phyloP scores from a whole-genome alignment of 768 basidiomycete genomes.

The Termitomyces sp. region DNA sequence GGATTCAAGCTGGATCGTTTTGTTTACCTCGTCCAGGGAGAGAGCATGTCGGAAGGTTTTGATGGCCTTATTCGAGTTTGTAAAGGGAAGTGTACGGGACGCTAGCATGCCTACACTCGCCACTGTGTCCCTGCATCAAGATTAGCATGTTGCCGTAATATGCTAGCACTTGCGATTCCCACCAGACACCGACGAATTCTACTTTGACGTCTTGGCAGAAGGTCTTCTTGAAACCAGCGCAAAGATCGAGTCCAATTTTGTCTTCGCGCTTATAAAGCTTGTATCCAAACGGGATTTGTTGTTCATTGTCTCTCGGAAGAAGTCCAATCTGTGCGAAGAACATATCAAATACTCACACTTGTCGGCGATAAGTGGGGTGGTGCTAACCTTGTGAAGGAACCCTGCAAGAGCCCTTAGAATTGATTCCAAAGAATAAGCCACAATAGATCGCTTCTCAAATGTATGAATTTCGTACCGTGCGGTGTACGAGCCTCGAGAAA shows the following conservation, averaged over 20 bases:
- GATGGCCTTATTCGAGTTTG: slow-evolving; percentile 57
- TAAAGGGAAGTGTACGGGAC: slow-evolving; percentile 63
- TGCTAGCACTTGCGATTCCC: slow-evolving; percentile 14
- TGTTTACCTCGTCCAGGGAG: slow-evolving; percentile 68
- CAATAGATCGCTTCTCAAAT: neutral
- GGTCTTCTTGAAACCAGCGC: slow-evolving; percentile 67
- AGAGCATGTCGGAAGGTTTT: slow-evolving; percentile 76
- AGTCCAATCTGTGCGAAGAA: slow-evolving; percentile 57
- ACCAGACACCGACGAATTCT: slow-evolving; percentile 85
- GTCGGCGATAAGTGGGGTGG: too few species aligned
- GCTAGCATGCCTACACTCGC: slow-evolving; percentile 69
- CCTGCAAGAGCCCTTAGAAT: slow-evolving; percentile 66
- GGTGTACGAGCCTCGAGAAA: slow-evolving; percentile 61
- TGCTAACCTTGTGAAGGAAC: slow-evolving; percentile 61
- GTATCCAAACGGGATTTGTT: slow-evolving; percentile 75
- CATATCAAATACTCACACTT: neutral
- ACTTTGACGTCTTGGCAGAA: slow-evolving; percentile 66
- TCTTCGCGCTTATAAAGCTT: slow-evolving; percentile 61
- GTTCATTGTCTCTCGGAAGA: slow-evolving; percentile 60
- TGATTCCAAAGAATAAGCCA: neutral
- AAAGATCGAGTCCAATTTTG: slow-evolving; percentile 39
- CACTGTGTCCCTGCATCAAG: slow-evolving; percentile 73
- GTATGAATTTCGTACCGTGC: slow-evolving; percentile 26
- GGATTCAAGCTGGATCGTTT: neutral
- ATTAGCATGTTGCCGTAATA: neutral